Conservation (phyloP, 169 alveolate genomes). For the Plasmodium coatneyi region DNA sequence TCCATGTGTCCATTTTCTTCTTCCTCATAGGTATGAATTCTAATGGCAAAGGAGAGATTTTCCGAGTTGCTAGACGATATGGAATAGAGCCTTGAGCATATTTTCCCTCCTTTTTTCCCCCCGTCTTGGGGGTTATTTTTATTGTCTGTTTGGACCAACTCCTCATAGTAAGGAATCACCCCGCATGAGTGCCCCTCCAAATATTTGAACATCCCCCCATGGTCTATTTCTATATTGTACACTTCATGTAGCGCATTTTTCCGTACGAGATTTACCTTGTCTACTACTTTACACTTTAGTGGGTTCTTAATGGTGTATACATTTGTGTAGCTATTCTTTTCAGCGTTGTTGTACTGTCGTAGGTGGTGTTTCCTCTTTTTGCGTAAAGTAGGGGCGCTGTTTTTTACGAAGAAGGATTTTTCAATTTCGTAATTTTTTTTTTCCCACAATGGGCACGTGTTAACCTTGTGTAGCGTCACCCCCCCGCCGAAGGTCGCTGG, state of each 20-base stretch:
- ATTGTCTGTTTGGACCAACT: background rate
- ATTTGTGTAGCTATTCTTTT: constrained; percentile 7
- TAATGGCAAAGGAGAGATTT: constrained; percentile 51
- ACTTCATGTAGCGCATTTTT: constrained; percentile 74
- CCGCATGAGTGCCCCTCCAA: constrained; percentile 84
- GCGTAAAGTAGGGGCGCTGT: background rate
- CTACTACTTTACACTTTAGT: constrained; percentile 75
- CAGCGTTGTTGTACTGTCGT: background rate
- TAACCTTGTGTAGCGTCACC: background rate
- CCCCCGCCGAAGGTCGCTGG: background rate
- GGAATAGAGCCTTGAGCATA: constrained; percentile 53
- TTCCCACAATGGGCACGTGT: background rate
- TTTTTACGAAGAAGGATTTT: background rate
- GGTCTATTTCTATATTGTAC: constrained; percentile 78
- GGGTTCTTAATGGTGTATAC: constrained; percentile 78
- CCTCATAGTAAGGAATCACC: constrained; percentile 79
- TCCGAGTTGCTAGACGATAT: constrained; percentile 37
- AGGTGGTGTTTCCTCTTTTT: constrained; percentile 1
- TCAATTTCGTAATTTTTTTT: background rate
- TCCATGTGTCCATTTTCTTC: background rate
- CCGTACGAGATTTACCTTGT: constrained; percentile 73
- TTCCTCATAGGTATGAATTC: constrained; percentile 47
- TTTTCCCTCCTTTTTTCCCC: background rate
- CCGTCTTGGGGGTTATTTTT: background rate
- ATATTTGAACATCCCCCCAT: constrained; percentile 72